Evolutionary conservation across 2,329 filamentous ascomycete species (phyloP).

Genomic region (Malbranchea cinnamomea): DNA sequence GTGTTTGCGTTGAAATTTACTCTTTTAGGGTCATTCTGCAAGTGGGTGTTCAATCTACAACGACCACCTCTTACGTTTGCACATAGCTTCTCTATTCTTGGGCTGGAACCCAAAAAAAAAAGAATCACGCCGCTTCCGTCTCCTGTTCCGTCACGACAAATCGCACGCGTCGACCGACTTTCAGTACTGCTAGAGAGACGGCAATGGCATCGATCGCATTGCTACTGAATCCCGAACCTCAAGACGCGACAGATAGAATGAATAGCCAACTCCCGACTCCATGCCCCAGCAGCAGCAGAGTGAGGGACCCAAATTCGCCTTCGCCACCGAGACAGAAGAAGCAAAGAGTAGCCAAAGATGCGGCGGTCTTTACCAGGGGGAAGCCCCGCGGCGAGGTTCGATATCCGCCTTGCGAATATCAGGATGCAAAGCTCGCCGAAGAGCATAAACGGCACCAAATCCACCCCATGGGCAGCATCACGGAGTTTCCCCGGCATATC

Average conservation of each 20-base stretch:
- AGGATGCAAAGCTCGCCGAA: conserved; percentile 41
- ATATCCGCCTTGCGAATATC: conserved; percentile 57
- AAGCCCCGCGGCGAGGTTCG: conserved; percentile 52
- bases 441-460: conserved; percentile 52
- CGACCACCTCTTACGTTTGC: too few relatives aligned
- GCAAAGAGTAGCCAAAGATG: conserved; percentile 51
- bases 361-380: conserved; percentile 45
- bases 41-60: too few relatives aligned
- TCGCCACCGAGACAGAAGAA: conserved; percentile 19
- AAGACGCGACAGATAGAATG: conserved; percentile 21
- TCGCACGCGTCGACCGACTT: neutral
- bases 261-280: conserved; percentile 21
- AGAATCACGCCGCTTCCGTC: too few relatives aligned
- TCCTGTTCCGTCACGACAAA: neutral
- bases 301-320: conserved; percentile 17
- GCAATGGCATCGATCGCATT: conserved; percentile 50
- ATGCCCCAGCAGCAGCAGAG: conserved; percentile 29
- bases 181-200: neutral
- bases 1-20: conserved; percentile 4
- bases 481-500: conserved; percentile 56
- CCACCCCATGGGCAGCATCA: conserved; percentile 46
- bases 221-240: conserved; percentile 48
- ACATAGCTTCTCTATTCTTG: too few relatives aligned
- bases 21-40: conserved; percentile 1
- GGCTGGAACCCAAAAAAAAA: too few relatives aligned